Evolutionary conservation across 805 yeast species (phyloP).

Genomic region (Pichia exigua): DNA sequence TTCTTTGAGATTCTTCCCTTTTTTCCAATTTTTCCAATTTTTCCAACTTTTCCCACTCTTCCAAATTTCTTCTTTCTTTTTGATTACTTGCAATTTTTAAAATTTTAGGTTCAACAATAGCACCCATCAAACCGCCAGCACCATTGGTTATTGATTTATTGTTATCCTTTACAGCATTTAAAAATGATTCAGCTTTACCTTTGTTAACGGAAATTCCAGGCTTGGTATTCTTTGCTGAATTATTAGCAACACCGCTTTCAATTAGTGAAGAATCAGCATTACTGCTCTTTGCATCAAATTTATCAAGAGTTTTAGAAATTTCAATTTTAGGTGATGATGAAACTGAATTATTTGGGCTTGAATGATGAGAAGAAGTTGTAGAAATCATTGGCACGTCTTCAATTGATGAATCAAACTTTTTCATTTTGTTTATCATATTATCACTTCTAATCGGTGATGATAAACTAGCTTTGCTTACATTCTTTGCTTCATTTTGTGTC

Average conservation of each 20-base stretch:
- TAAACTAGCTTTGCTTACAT: neutral
- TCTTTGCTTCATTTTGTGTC: neutral
- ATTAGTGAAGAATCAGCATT: neutral
- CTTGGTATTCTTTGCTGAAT: neutral
- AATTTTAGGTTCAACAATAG: neutral
- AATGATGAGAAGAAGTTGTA: neutral
- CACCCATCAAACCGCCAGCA: neutral
- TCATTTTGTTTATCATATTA: slow-evolving; percentile 19
- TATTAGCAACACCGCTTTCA: neutral
- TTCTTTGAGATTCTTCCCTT: neutral
- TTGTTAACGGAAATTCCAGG: neutral
- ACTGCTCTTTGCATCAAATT: slow-evolving; percentile 26
- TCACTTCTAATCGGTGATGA: slow-evolving; percentile 16
- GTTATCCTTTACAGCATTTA: neutral
- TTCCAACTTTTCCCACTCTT: no score
- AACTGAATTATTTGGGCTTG: neutral
- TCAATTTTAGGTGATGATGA: neutral
- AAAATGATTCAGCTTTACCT: neutral
- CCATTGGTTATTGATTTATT: neutral
- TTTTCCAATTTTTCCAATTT: neutral
- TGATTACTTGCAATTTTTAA: neutral
- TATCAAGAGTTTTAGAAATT: slow-evolving; percentile 22
- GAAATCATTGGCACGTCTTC: slow-evolving; percentile 7
- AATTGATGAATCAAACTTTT: slow-evolving; percentile 20
- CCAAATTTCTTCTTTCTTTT: no score